Conservation (phyloP, 768 basidiomycete genomes). For the Lyophyllum shimeji region DNA sequence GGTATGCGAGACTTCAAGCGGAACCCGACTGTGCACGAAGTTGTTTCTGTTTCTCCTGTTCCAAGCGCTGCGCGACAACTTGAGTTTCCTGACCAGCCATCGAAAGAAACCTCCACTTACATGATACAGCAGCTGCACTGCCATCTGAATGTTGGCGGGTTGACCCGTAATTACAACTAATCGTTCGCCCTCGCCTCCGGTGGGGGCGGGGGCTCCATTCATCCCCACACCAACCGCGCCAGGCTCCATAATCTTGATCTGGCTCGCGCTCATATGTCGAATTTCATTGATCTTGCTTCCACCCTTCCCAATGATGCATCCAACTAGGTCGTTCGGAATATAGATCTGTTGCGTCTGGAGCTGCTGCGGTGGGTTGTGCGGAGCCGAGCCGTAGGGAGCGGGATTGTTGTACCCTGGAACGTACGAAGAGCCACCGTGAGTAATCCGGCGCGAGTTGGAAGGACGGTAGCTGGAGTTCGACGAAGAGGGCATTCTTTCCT, state of each 20-base stretch:
- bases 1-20: slow-evolving; percentile 12
- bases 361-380: slow-evolving; percentile 63
- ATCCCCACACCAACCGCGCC: slow-evolving; percentile 72
- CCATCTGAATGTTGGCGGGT: slow-evolving; percentile 93
- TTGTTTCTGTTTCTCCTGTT: slow-evolving; percentile 90
- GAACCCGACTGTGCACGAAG: slow-evolving; percentile 35
- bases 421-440: slow-evolving; percentile 59
- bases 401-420: slow-evolving; percentile 64
- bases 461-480: slow-evolving; percentile 70
- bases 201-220: slow-evolving; percentile 68
- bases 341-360: slow-evolving; percentile 97
- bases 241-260: slow-evolving; percentile 99
- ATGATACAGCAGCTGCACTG: slow-evolving; percentile 87
- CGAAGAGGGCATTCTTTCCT: slow-evolving; percentile 77
- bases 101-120: slow-evolving; percentile 39
- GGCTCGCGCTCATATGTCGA: slow-evolving; percentile 89
- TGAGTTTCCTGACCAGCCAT: slow-evolving; percentile 1
- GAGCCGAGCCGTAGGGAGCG: slow-evolving; percentile 40
- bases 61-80: slow-evolving; percentile 59
- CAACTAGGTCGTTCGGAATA: slow-evolving; percentile 96
- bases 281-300: slow-evolving; percentile 99
- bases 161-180: slow-evolving; percentile 97
- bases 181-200: slow-evolving; percentile 83
- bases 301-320: slow-evolving; percentile 96
- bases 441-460: slow-evolving; percentile 49